A percentile compares a stretch with the other conserved stretches of the same genome.
Conservation (phyloP, 257 asterid genomes). For the Knoxia roxburghii region DNA sequence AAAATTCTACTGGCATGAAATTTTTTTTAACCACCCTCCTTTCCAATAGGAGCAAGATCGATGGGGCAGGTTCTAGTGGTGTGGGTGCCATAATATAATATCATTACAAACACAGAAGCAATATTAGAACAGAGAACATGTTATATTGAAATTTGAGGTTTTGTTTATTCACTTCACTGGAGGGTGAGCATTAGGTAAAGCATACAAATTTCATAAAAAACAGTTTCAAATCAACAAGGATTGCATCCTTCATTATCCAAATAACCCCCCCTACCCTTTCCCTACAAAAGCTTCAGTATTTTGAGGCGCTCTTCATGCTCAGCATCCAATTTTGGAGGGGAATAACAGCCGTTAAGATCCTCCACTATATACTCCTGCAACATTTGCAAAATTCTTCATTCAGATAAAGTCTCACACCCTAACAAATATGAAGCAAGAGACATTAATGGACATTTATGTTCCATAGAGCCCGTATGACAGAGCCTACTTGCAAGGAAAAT, state of each 20-base stretch:
- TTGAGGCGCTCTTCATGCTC: slow-evolving; percentile 46
- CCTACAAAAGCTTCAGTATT: slow-evolving; percentile 40
- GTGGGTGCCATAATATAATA: not conserved
- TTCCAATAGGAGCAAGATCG: not conserved
- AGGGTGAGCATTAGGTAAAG: not conserved
- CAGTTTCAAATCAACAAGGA: not conserved
- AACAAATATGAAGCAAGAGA: too few species aligned
- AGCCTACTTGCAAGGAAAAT: too few species aligned
- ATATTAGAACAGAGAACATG: not conserved
- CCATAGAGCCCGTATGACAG: too few species aligned
- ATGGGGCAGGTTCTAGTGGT: not conserved
- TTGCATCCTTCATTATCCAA: not conserved
- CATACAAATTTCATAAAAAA: not conserved
- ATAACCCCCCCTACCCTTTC: not conserved
- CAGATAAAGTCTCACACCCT: not conserved
- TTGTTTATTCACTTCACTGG: not conserved
- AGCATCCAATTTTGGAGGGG: slow-evolving; percentile 38
- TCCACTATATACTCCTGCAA: slow-evolving; percentile 47
- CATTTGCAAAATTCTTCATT: not conserved
- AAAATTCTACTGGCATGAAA: too few species aligned
- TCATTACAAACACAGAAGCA: not conserved
- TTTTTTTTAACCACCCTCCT: not conserved
- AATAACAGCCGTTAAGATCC: slow-evolving; percentile 44
- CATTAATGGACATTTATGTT: not conserved
- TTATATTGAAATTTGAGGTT: not conserved